Evolutionary conservation across 768 basidiomycete genomes (phyloP), one percentile per base, ranked within the genome.

Genomic region (Trametes cubensis): DNA sequence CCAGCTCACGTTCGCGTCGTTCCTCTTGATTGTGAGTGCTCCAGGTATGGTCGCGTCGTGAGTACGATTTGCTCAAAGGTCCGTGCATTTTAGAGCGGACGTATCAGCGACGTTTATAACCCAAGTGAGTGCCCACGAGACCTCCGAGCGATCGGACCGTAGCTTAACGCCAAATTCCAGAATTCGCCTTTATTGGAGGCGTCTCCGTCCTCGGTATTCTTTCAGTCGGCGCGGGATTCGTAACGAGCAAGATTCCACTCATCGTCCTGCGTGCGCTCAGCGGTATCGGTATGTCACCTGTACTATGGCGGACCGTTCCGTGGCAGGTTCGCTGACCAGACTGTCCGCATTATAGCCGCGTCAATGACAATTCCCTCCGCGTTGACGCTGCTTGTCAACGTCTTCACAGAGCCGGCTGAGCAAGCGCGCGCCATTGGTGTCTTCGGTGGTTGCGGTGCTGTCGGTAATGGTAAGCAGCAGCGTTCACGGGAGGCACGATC

Each of bases 321-420:
- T 10, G 5, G 17, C 26, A 10, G 49, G 3, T 14, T 30, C 20
- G 18, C 23, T 52, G n/a, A 54, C 30, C 39, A 17, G 45, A 28
- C 17, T 14, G 30, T 13, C 8, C 11, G 49, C 15, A 14, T 21
- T 46, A 14, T 65, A 70, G 77, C 73, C 10, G 82, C 77, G 5
- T 74, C 80, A 2, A 66, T 80, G 67, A 82, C 76, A 1, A 76
- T 81, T 51, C 80, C 80, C 0, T 76, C 78, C 6, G 78, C 77
- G 1, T 66, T 78, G 25, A 74, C 77, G 34, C 71, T 82, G 23
- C 75, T 81, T 44, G 78, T 83, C 39, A 74, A 77, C 57, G 76
- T 81, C 63, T 83, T 79, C 74, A 76, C 80, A 7, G 76, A 80
- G 11, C 75, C 76, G 8, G 61, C n/a, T 2, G 76, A 78, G 48